A percentile compares a stretch with the other conserved stretches of the same genome.
Conservation (phyloP, 805 yeast genomes). For the Saccharomycopsis fibuligera region DNA sequence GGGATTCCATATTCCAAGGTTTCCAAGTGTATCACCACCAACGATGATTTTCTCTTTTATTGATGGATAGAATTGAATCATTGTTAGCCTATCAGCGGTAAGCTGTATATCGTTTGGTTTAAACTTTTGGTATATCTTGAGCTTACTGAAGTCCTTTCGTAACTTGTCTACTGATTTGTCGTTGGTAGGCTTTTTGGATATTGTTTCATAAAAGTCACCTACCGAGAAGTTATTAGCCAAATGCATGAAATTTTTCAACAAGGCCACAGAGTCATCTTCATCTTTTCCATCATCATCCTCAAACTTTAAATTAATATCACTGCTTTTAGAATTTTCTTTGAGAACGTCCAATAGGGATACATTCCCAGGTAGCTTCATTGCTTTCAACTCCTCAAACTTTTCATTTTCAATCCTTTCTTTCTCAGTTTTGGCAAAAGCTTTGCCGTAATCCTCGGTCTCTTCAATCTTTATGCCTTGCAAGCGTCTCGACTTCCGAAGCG, state of each 20-base stretch:
- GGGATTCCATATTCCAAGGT: conserved; percentile 84
- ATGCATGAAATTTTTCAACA: conserved; percentile 30
- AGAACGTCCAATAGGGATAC: conserved; percentile 55
- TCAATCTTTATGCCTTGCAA: conserved; percentile 66
- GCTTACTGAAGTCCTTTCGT: conserved; percentile 44
- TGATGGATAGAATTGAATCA: conserved; percentile 74
- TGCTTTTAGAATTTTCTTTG: conserved; percentile 24
- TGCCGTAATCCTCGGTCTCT: conserved; percentile 34
- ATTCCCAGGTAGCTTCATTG: conserved; percentile 58
- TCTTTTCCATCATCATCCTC: conserved; percentile 34
- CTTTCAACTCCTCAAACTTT: conserved; percentile 34
- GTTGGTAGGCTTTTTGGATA: conserved; percentile 24
- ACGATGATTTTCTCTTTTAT: conserved; percentile 52
- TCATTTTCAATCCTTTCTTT: conserved; percentile 24
- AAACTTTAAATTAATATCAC: conserved; percentile 28
- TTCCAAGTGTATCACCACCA: conserved; percentile 89
- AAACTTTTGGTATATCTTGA: conserved; percentile 47
- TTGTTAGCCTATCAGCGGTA: conserved; percentile 62
- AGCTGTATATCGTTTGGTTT: conserved; percentile 69
- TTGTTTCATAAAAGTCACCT: conserved; percentile 60
- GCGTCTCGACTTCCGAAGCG: conserved; percentile 72
- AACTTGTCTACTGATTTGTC: conserved; percentile 39
- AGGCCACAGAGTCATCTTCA: no score
- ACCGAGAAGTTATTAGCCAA: conserved; percentile 52
- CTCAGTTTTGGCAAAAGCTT: conserved; percentile 36